A percentile compares a stretch with the other conserved stretches of the same genome.
These are phyloP conservation scores for Debaryomyces coudertii DNA, from an alignment of 1,139 yeast genomes.

Conservation along the genomic window DNA sequence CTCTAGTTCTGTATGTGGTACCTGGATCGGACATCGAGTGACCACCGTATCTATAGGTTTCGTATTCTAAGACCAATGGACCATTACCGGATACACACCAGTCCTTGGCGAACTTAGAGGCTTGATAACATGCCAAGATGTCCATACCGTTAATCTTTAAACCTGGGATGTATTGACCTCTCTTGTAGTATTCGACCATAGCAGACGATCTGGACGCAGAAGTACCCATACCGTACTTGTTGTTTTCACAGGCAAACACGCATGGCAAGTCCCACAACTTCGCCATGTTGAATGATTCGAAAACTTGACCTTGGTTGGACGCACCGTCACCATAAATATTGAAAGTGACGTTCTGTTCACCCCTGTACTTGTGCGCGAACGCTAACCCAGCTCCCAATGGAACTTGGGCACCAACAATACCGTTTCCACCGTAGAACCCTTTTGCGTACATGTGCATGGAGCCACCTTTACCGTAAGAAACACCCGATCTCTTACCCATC, in stretches of 20 bases:
- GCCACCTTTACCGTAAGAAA: constrained; percentile 97
- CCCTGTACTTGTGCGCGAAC: constrained; percentile 92
- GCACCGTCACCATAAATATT: constrained; percentile 99
- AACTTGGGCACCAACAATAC: constrained; percentile 99
- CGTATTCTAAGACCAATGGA: constrained; percentile 93
- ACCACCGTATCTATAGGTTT: constrained; percentile 99
- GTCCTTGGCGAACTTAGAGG: constrained; percentile 95
- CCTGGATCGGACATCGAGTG: constrained; percentile 99
- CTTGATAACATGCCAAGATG: constrained; percentile 91
- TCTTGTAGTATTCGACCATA: constrained; percentile 93
- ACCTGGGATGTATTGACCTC: constrained; percentile 99
- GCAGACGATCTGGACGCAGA: constrained; percentile 97
- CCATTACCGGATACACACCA: constrained; percentile 95
- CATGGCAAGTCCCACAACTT: constrained; percentile 97
- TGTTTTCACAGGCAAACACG: constrained; percentile 95
- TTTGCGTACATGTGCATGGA: constrained; percentile 98
- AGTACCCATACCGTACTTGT: constrained; percentile 99
- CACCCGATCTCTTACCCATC: constrained; percentile 96
- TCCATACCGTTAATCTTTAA: constrained; percentile 99
- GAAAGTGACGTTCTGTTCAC: constrained; percentile 80
- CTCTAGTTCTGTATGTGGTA: constrained; percentile 99
- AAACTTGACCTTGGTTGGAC: constrained; percentile 98
- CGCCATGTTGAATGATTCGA: constrained; percentile 98
- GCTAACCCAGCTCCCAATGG: constrained; percentile 98
- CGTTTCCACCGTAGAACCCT: constrained; percentile 98